phyloP scores from a whole-genome alignment of 2,329 filamentous ascomycete species.

The Bipolaris sorokiniana region DNA sequence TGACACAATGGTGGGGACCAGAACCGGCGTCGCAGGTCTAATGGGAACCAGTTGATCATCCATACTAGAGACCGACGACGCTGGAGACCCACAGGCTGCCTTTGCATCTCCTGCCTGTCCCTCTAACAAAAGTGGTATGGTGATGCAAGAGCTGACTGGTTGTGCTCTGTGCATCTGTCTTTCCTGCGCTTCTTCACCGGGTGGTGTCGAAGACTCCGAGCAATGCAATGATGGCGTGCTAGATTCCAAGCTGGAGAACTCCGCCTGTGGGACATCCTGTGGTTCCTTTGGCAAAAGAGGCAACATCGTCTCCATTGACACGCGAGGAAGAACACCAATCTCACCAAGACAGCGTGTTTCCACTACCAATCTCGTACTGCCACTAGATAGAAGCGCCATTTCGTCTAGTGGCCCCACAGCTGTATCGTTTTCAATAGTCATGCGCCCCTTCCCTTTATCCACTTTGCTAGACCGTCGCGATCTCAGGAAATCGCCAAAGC shows the following conservation, averaged over 20 bases:
- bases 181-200: neutral
- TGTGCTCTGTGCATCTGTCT: neutral
- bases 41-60: neutral
- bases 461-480: conserved; percentile 7
- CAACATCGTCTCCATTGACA: neutral
- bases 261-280: neutral
- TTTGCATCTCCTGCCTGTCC: too few species aligned
- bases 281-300: neutral
- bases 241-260: neutral
- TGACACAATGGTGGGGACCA: neutral
- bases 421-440: neutral
- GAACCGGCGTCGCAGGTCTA: neutral
- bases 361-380: neutral
- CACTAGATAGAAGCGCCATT: neutral
- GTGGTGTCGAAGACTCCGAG: neutral
- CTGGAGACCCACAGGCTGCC: neutral
- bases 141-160: neutral
- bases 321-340: neutral
- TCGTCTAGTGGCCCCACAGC: neutral
- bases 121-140: neutral
- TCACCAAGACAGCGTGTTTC: neutral
- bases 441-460: conserved; percentile 12
- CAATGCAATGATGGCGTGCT: neutral
- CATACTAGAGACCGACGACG: neutral
- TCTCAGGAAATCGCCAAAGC: conserved; percentile 2